Evolutionary conservation across 2,329 filamentous ascomycete genomes (phyloP), one percentile per base, ranked within the genome.

Genomic region (Akanthomyces uredinophilus): DNA sequence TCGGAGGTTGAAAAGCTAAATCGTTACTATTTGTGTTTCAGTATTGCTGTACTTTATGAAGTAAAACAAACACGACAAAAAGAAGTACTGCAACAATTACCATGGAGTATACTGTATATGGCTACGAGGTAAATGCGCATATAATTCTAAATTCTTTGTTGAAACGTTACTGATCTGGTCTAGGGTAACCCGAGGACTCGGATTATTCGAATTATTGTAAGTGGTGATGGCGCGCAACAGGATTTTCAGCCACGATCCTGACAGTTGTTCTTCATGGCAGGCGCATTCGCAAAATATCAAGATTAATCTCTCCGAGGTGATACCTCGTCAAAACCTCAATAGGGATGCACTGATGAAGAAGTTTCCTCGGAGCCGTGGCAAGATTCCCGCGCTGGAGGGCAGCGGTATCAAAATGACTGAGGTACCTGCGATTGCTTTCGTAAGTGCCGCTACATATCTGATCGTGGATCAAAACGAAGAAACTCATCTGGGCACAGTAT

Each of bases 361-460:
- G 18, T 52, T 60, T 22, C 57, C 57, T 2, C 57, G 57, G 0
- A 52, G 57, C 6, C n/a, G 18, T 5, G 57, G 57, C 47, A 60
- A 60, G 49, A 60, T 60, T 22, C 57, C 57, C n/a, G 57, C 47
- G 14, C 37, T 60, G 47, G 49, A 60, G 22, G 57, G 47, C 35
- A 27, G 43, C 35, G 35, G 35, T 3, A 16, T 60, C 35, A 60
- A 60, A 11, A 6, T 60, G 43, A 60, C 57, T 11, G 57, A 60
- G n/a, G 57, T 60, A 8, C 44, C 47, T 1, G 57, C 57, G 3
- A 60, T 60, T 32, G 44, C 46, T 20, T 6, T 27, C 1, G 57
- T 60, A 22, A 50, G 57, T 14, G 14, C 7, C 22, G 20, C 5
- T 27, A 29, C 8, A 1, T 37, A n/a, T n/a, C n/a, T n/a, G n/a